These are phyloP conservation scores for Fusarium globosum DNA, from an alignment of 2,329 filamentous ascomycete species.

Conservation along the genomic window DNA sequence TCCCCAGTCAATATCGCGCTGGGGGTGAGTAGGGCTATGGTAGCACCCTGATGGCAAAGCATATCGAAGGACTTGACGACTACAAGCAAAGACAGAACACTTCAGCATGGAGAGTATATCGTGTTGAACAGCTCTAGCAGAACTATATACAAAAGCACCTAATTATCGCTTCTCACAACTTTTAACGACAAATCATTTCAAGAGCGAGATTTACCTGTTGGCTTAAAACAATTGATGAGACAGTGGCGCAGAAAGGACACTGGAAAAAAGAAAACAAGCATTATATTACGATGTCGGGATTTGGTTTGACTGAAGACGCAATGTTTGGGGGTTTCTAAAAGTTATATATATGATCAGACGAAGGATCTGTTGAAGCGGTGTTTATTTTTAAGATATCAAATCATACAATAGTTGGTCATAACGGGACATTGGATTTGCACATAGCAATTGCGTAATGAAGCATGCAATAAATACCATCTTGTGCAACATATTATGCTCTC, in stretches of 20 bases:
- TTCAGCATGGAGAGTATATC: slow-evolving; percentile 16
- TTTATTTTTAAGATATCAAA: background rate
- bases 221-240: background rate
- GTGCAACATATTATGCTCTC: slow-evolving; percentile 1
- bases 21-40: slow-evolving; percentile 1
- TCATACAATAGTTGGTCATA: background rate
- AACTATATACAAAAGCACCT: slow-evolving; percentile 33
- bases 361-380: slow-evolving; percentile 6
- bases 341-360: slow-evolving; percentile 16
- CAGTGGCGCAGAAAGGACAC: slow-evolving; percentile 19
- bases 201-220: slow-evolving; percentile 2
- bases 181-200: slow-evolving; percentile 10
- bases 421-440: background rate
- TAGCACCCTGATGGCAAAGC: slow-evolving; percentile 6
- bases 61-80: slow-evolving; percentile 31
- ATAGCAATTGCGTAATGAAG: slow-evolving; percentile 1
- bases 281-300: slow-evolving; percentile 3
- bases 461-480: slow-evolving; percentile 14
- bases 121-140: slow-evolving; percentile 14
- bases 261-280: slow-evolving; percentile 14
- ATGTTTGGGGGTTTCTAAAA: slow-evolving; percentile 12
- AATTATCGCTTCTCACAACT: slow-evolving; percentile 19
- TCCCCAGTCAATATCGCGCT: background rate
- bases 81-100: slow-evolving; percentile 4
- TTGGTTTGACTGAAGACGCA: slow-evolving; percentile 3